Evolutionary conservation across 176 grass and related monocot species (phyloP).

Genomic region (Ensete glaucum): DNA sequence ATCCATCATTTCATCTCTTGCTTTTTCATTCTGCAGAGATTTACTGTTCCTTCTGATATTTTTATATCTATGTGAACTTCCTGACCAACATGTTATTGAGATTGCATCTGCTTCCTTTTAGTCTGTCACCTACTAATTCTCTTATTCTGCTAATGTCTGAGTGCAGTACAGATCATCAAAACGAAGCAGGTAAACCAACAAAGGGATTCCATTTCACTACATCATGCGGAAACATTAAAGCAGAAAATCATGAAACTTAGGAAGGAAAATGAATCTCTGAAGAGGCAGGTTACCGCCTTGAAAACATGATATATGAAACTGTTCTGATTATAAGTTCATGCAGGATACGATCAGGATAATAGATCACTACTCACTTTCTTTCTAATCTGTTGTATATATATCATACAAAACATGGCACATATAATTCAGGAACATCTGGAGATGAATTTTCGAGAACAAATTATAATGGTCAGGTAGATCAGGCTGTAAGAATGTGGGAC

Average conservation of each 20-base stretch:
- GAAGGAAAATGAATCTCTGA: constrained; percentile 82
- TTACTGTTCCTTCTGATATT: no score
- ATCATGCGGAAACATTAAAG: constrained; percentile 73
- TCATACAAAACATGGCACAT: not conserved
- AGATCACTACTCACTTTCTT: constrained; percentile 16
- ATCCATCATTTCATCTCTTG: no score
- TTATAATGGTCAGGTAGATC: no score
- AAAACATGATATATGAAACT: constrained; percentile 5
- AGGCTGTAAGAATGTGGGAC: no score
- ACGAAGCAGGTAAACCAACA: constrained; percentile 72
- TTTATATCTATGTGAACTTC: no score
- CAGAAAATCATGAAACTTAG: constrained; percentile 88
- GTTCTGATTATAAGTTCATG: no score
- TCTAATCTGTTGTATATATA: not conserved
- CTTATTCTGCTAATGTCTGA: not conserved
- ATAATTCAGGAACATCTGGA: not conserved
- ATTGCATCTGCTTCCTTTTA: not conserved
- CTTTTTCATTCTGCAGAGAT: no score
- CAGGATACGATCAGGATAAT: constrained; percentile 1
- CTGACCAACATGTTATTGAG: not conserved
- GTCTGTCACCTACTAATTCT: not conserved
- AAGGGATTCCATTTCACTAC: constrained; percentile 48
- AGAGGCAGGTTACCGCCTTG: constrained; percentile 49
- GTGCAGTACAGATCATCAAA: constrained; percentile 45
- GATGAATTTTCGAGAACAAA: no score